Conservation (phyloP, 2,329 filamentous ascomycete species). For the Xylaria arbuscula region DNA sequence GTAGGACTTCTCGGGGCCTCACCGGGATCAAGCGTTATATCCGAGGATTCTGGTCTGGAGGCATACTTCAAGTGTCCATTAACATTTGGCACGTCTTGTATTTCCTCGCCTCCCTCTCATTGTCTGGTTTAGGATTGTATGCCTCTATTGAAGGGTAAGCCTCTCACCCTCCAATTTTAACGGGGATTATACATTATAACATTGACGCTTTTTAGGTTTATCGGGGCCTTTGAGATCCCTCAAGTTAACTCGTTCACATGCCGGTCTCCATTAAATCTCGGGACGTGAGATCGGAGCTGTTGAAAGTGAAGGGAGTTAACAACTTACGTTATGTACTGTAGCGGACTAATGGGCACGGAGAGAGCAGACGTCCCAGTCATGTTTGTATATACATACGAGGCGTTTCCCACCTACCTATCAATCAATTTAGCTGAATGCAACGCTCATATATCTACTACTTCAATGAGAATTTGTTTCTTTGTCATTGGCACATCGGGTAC, state of each 20-base stretch:
- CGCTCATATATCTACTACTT: too few relatives aligned
- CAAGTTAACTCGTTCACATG: conserved; percentile 35
- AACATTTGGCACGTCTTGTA: conserved; percentile 42
- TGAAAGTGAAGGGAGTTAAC: neutral
- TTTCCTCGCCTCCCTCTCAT: conserved; percentile 35
- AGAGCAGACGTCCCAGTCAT: too few relatives aligned
- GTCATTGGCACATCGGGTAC: too few relatives aligned
- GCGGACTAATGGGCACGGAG: neutral
- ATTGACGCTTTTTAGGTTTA: conserved; percentile 33
- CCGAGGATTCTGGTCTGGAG: conserved; percentile 45
- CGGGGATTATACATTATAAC: neutral
- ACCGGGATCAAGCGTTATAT: conserved; percentile 31
- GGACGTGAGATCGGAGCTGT: conserved; percentile 12
- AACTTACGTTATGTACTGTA: neutral
- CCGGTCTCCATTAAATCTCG: conserved; percentile 36
- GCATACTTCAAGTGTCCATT: conserved; percentile 46
- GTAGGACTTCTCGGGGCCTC: conserved; percentile 22
- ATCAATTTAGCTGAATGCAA: too few relatives aligned
- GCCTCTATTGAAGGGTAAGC: conserved; percentile 38
- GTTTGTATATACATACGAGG: too few relatives aligned
- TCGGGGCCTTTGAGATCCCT: conserved; percentile 33
- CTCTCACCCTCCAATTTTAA: neutral
- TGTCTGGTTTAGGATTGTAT: conserved; percentile 38
- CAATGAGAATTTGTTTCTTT: too few relatives aligned
- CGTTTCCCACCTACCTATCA: too few relatives aligned